phyloP scores from a whole-genome alignment of 2,329 filamentous ascomycete genomes.

The Trichoderma sp. region DNA sequence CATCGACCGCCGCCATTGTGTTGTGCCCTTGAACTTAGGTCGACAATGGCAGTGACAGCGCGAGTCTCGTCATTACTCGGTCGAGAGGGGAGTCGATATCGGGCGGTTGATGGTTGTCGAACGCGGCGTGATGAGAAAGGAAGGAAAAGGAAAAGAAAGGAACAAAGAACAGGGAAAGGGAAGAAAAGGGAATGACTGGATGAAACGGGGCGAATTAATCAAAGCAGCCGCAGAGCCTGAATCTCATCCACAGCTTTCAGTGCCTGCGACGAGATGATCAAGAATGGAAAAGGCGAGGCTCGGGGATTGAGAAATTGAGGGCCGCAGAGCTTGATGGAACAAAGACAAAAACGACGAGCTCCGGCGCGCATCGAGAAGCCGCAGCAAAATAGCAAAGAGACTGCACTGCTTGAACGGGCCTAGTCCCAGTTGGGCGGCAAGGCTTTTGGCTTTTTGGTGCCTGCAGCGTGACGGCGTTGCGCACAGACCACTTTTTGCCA shows the following conservation, averaged over 20 bases:
- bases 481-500: constrained; percentile 14
- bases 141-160: background rate
- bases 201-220: background rate
- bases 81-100: background rate
- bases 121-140: background rate
- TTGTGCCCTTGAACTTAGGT: constrained; percentile 11
- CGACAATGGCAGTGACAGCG: constrained; percentile 18
- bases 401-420: background rate
- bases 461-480: background rate
- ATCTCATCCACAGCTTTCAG: background rate
- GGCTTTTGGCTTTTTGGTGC: constrained; percentile 1
- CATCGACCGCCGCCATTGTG: constrained; percentile 46
- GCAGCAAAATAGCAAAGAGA: constrained; percentile 1
- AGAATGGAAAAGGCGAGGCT: background rate
- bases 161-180: background rate
- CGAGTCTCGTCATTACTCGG: constrained; percentile 23
- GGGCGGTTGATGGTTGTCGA: background rate
- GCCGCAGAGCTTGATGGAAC: constrained; percentile 3
- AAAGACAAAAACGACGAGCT: constrained; percentile 7
- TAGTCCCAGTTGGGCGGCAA: constrained; percentile 16
- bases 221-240: background rate
- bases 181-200: background rate
- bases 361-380: constrained; percentile 12
- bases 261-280: background rate
- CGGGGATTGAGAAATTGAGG: background rate